A percentile compares a stretch with the other conserved stretches of the same genome.
These are phyloP conservation scores for Prunella vulgaris DNA, from an alignment of 257 asterid species.

Conservation along the genomic window DNA sequence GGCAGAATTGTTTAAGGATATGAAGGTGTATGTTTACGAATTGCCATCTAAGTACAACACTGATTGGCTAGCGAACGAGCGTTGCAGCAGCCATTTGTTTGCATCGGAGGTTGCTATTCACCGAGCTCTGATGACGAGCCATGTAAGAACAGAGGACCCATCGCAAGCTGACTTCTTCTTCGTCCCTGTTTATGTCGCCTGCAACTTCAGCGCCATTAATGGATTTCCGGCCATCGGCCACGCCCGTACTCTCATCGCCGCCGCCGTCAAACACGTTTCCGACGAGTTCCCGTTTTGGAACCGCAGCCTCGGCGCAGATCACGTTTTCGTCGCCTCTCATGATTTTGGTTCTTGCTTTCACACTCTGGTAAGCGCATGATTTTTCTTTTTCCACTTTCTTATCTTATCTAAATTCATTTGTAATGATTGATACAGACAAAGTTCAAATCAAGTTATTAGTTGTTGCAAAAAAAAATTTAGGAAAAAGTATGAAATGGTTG, in stretches of 20 bases:
- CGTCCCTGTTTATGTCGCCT: constrained; percentile 78
- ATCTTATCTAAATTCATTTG: too few relatives aligned
- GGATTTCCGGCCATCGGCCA: constrained; percentile 95
- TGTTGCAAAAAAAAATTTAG: too few relatives aligned
- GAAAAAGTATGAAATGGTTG: too few relatives aligned
- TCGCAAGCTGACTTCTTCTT: constrained; percentile 81
- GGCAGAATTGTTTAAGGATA: constrained; percentile 37
- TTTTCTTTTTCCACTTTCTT: too few relatives aligned
- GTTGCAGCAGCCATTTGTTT: constrained; percentile 70
- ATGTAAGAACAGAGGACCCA: constrained; percentile 55
- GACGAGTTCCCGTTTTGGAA: constrained; percentile 71
- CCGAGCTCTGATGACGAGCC: constrained; percentile 42
- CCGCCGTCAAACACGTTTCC: constrained; percentile 48
- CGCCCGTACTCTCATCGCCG: constrained; percentile 56
- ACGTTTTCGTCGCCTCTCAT: constrained; percentile 64
- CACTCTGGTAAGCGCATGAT: constrained; percentile 46
- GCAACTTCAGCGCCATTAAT: constrained; percentile 77
- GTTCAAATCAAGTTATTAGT: too few relatives aligned
- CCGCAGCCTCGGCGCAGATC: constrained; percentile 74
- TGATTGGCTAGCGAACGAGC: constrained; percentile 59
- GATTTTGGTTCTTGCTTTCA: constrained; percentile 77
- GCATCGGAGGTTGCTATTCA: constrained; percentile 96
- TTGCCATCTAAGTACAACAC: constrained; percentile 60
- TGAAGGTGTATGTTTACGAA: constrained; percentile 63
- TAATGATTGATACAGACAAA: too few relatives aligned